These are phyloP conservation scores for Cylindrotheca fusiformis DNA, from an alignment of 108 stramenopile genomes.

Conservation along the genomic window DNA sequence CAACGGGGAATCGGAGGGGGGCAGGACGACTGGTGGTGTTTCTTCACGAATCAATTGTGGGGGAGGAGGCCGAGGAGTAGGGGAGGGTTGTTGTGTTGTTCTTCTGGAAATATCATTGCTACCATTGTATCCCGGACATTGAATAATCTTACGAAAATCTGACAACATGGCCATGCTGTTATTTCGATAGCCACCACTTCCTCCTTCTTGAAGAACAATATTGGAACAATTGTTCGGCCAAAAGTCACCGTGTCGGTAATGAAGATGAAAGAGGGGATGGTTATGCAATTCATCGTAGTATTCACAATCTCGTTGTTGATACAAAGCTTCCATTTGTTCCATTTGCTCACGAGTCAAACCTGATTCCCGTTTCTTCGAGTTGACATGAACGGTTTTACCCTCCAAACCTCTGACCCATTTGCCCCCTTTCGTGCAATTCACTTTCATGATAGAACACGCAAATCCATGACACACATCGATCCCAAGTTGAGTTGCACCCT, in stretches of 20 bases:
- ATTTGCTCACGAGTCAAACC: not conserved
- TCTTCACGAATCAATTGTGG: too few relatives aligned
- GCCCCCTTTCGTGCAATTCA: not conserved
- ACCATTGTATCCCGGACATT: too few relatives aligned
- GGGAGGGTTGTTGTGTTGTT: too few relatives aligned
- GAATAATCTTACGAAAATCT: too few relatives aligned
- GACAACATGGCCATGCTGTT: too few relatives aligned
- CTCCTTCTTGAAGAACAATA: too few relatives aligned
- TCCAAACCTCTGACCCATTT: slow-evolving; percentile 3
- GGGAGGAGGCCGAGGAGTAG: too few relatives aligned
- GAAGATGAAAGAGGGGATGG: not conserved
- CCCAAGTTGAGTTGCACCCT: not conserved
- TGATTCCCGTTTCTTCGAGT: not conserved
- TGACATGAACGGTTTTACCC: not conserved
- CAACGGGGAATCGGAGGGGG: too few relatives aligned
- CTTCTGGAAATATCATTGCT: too few relatives aligned
- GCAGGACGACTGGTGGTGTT: too few relatives aligned
- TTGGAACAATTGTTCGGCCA: too few relatives aligned
- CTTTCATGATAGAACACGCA: not conserved
- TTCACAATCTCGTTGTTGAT: slow-evolving; percentile 8
- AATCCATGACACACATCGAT: slow-evolving; percentile 1
- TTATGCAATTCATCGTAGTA: not conserved
- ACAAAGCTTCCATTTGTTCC: not conserved
- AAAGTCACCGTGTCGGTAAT: not conserved
- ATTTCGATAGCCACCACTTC: too few relatives aligned